These are phyloP conservation scores for Boletus subcaerulescens DNA, from an alignment of 768 basidiomycete genomes.

Conservation along the genomic window DNA sequence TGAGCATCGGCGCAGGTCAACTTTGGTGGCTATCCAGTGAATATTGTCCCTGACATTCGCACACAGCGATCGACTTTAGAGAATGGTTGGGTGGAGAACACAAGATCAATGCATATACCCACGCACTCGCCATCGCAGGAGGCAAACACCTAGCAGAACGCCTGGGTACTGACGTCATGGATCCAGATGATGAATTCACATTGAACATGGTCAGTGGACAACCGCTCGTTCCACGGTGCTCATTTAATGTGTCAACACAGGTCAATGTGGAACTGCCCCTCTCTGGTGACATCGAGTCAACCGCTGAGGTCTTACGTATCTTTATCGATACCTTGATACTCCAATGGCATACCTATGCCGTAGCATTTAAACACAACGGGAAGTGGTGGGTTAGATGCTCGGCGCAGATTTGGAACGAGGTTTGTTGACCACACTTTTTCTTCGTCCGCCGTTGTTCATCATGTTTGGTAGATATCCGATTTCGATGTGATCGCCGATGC, in stretches of 20 bases:
- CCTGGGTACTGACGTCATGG: conserved; percentile 62
- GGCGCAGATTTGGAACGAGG: conserved; percentile 33
- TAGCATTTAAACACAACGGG: conserved; percentile 23
- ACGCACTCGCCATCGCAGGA: conserved; percentile 62
- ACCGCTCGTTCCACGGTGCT: background rate
- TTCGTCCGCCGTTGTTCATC: background rate
- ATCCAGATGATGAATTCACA: conserved; percentile 58
- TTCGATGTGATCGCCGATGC: conserved; percentile 29
- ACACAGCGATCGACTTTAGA: conserved; percentile 68
- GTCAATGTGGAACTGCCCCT: conserved; percentile 42
- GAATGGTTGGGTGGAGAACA: conserved; percentile 72
- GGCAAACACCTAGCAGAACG: conserved; percentile 57
- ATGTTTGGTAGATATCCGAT: conserved; percentile 28
- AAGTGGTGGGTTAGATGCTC: conserved; percentile 34
- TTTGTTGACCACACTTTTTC: conserved; percentile 3
- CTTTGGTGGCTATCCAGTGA: background rate
- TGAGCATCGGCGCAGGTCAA: conserved; percentile 54
- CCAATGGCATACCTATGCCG: conserved; percentile 18
- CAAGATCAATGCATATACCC: conserved; percentile 68
- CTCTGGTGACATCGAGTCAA: conserved; percentile 22
- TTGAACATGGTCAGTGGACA: conserved; percentile 57
- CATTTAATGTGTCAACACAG: conserved; percentile 16
- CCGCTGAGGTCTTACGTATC: conserved; percentile 12
- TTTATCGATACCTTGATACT: conserved; percentile 18
- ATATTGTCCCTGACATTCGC: conserved; percentile 2